These are phyloP conservation scores for Epichloe aotearoae DNA, from an alignment of 2,329 filamentous ascomycete genomes.

Conservation along the genomic window DNA sequence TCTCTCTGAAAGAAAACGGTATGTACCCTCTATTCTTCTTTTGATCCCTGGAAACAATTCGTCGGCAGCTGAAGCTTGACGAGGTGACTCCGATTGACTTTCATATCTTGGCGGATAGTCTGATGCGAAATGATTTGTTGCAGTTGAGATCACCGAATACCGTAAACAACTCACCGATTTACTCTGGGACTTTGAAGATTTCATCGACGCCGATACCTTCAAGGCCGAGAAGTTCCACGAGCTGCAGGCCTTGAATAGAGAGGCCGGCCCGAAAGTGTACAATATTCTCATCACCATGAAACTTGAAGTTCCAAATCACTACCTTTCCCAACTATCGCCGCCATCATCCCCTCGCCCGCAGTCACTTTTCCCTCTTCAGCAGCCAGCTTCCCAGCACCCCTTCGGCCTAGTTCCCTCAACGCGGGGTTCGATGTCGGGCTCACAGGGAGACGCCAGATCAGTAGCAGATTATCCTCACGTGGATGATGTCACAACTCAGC, in stretches of 20 bases:
- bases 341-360: conserved; percentile 12
- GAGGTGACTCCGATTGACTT: too few species aligned
- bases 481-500: conserved; percentile 17
- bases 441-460: conserved; percentile 2
- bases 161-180: conserved; percentile 34
- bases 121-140: not conserved
- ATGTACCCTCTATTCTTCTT: conserved; percentile 10
- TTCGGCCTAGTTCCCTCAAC: not conserved
- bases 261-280: conserved; percentile 33
- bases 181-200: conserved; percentile 46
- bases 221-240: conserved; percentile 36
- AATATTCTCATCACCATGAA: conserved; percentile 42
- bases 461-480: conserved; percentile 7
- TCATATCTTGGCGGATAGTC: not conserved
- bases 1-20: conserved; percentile 42
- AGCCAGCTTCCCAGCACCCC: not conserved
- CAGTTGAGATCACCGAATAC: conserved; percentile 37
- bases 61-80: not conserved
- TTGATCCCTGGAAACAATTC: not conserved
- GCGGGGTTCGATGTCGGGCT: conserved; percentile 2
- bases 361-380: conserved; percentile 5
- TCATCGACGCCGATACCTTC: conserved; percentile 34
- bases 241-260: conserved; percentile 33
- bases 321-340: conserved; percentile 16
- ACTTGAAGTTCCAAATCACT: conserved; percentile 23